Evolutionary conservation across 2,329 filamentous ascomycete genomes (phyloP), one percentile per base, ranked within the genome.

Genomic region (Botrytis cinerea): DNA sequence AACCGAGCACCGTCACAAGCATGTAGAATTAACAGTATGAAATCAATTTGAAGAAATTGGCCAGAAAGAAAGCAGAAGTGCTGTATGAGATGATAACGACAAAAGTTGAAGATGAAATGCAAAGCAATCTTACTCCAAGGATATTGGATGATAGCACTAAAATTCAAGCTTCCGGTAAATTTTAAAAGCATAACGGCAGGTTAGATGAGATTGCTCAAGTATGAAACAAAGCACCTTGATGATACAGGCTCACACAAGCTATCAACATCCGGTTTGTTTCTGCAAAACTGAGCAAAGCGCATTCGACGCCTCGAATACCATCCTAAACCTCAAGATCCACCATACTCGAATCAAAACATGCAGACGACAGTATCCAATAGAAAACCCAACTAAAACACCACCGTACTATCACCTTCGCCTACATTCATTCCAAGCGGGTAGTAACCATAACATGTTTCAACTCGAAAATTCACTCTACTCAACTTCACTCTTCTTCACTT

Each of bases 31-130:
- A 6, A 28, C 6, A 7, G 3, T 14, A 28, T 54, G 51, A 54
- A 6, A 28, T 18, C 1, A 1, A 1, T 54, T 28, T 28, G 6
- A 3, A 28, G 14, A 28, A 2, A 8, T 0, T 32, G 14, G 3
- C 7, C 6, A 2, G n/a, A 28, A 9, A 18, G 18, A 22, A 28
- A 2, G 2, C 14, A 18, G 18, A 9, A 4, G 16, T 18, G 1
- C 1, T 18, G 6, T 3, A 57, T 28, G n/a, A 40, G 2, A 0
- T 22, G 9, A 35, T 1, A 1, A 9, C 0, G n/a, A 57, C 0
- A 25, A 25, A 66, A 1, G 5, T 20, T 4, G 32, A 38, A 67
- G 0, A 16, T 20, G 14, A 51, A 46, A 67, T 38, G 4, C 4
- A 5, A 5, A 7, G 4, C 2, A n/a, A 46, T 16, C 25, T 4